Evolutionary conservation across 129 eudicot species (phyloP), one percentile per base, ranked within the genome.

Genomic region (Logfia minima): DNA sequence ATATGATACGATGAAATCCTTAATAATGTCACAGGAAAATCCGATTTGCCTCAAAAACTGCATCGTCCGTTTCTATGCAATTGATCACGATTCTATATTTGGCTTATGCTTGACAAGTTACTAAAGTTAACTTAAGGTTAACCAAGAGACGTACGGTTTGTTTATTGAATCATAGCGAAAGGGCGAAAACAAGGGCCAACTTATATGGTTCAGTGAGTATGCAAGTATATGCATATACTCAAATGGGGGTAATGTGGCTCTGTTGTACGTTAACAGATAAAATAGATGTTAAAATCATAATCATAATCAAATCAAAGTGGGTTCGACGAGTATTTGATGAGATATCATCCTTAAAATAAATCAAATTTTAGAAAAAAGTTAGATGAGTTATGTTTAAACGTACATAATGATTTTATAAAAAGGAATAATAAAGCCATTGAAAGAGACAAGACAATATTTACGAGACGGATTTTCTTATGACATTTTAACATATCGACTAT

Each of bases 381-480:
- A 21, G 48, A n/a, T 58, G 9, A 58, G 63, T 58, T 18, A 19
- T 56, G 13, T 58, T 7, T 8, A 18, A 19, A 22, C 9, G 13
- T 43, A 43, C 53, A 45, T 45, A 45, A 48, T 3, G 55, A 48
- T 48, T 19, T 19, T 58, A 19, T 21, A 58, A 21, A 58, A 58
- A 58, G 63, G 23, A 58, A 58, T 58, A 58, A 58, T 58, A 58
- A 58, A 58, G 63, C 63, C 63, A 19, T n/a, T 58, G 63, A 58
- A 58, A 58, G 63, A 58, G 63, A 58, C 63, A 58, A 48, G 63
- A 58, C 28, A 6, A 58, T 61, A 66, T 64, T 79, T n/a, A 63
- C 18, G n/a, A 65, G 48, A 65, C 78, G 83, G 83, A 64, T 79
- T 72, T 72, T 74, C 74, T 79, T 79, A 79, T 65, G 78, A 64